These are phyloP conservation scores for Xerocomus amazonicus DNA, from an alignment of 1,284 basidiomycete genomes.

Conservation along the genomic window DNA sequence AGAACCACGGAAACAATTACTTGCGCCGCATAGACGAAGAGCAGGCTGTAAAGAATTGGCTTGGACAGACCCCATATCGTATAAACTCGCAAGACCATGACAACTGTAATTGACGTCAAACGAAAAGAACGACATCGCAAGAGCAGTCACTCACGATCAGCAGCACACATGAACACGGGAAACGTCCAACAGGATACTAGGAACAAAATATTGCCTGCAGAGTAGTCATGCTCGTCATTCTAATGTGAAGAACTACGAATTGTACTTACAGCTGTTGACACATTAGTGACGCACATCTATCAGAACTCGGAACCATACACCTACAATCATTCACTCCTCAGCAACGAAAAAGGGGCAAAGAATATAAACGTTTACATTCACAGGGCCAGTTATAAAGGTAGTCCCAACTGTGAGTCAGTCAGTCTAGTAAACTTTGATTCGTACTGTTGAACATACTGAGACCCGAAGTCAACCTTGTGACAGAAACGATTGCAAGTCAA, in stretches of 20 bases:
- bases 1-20: neutral
- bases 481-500: neutral
- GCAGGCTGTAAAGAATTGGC: neutral
- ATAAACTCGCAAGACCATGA: neutral
- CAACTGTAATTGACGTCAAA: neutral
- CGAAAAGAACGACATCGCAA: neutral
- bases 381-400: neutral
- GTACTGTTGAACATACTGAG: neutral
- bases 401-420: neutral
- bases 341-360: neutral
- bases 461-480: neutral
- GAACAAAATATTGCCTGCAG: slow-evolving; percentile 2
- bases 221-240: neutral
- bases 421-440: neutral
- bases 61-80: neutral
- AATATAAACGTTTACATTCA: neutral
- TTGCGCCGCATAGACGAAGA: neutral
- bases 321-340: neutral
- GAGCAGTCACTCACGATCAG: slow-evolving; percentile 1
- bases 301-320: neutral
- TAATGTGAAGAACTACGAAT: neutral
- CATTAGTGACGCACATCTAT: neutral
- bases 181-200: slow-evolving; percentile 1
- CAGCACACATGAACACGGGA: neutral
- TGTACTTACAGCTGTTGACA: neutral